A percentile compares a stretch with the other conserved stretches of the same genome.
These are phyloP conservation scores for Cocos nucifera DNA, from an alignment of 176 grass and related monocot species.

Conservation along the genomic window DNA sequence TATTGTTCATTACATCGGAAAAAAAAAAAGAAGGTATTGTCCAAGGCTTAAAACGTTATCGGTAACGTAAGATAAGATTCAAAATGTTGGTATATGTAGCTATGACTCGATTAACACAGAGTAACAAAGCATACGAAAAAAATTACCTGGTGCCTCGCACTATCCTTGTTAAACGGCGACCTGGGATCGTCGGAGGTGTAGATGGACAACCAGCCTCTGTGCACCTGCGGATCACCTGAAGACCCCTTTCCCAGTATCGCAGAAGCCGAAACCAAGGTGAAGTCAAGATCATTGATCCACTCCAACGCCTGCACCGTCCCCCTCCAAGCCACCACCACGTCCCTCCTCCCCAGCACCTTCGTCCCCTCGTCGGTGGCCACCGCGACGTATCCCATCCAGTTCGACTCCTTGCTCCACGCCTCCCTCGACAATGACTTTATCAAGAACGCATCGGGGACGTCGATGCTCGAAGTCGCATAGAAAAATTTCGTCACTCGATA, in stretches of 20 bases:
- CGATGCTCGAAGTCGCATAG: slow-evolving; percentile 71
- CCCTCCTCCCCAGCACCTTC: slow-evolving; percentile 61
- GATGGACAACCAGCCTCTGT: slow-evolving; percentile 72
- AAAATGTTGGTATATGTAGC: too few relatives aligned
- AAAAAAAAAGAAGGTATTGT: too few relatives aligned
- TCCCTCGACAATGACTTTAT: slow-evolving; percentile 36
- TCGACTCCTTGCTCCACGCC: slow-evolving; percentile 78
- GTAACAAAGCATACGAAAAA: neutral
- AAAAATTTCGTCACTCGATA: slow-evolving; percentile 77
- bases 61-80: too few relatives aligned
- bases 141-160: slow-evolving; percentile 65
- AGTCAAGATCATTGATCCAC: slow-evolving; percentile 84
- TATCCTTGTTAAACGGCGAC: slow-evolving; percentile 53
- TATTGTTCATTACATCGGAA: too few relatives aligned
- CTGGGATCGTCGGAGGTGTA: slow-evolving; percentile 51
- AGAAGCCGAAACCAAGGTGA: slow-evolving; percentile 53
- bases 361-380: slow-evolving; percentile 80
- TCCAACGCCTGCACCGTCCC: slow-evolving; percentile 65
- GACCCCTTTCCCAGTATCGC: slow-evolving; percentile 21
- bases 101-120: too few relatives aligned
- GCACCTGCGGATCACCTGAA: slow-evolving; percentile 36
- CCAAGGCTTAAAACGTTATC: too few relatives aligned
- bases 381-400: slow-evolving; percentile 85
- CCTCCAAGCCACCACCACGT: slow-evolving; percentile 81
- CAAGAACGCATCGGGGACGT: slow-evolving; percentile 71